Conservation (phyloP, 371 early-diverging fungal genomes). For the Quaeritorhiza haematococci region DNA sequence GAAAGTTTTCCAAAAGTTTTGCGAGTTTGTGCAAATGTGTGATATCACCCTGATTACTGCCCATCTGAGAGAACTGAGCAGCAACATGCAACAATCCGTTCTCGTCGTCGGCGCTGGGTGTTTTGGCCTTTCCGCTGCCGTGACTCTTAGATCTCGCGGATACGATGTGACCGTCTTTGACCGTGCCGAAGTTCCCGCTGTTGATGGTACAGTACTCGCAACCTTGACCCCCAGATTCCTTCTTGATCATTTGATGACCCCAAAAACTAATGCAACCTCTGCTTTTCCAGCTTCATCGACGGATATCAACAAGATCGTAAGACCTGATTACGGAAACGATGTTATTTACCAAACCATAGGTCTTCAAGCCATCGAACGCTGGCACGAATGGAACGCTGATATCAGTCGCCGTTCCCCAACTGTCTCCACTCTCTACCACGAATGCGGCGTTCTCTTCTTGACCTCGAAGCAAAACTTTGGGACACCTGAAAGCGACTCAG, state of each 20-base stretch:
- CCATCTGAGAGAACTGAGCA: too few species aligned
- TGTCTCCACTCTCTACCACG: conserved; percentile 36
- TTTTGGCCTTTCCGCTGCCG: conserved; percentile 48
- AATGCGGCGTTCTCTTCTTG: conserved; percentile 41
- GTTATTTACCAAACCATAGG: conserved; percentile 32
- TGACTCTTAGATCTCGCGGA: conserved; percentile 29
- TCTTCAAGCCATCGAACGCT: conserved; percentile 37
- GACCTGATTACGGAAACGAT: conserved; percentile 45
- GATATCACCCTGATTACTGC: too few species aligned
- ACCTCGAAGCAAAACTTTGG: conserved; percentile 24
- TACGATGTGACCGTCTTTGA: conserved; percentile 41
- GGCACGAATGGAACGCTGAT: conserved; percentile 52
- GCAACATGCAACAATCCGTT: too few species aligned
- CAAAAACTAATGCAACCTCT: not conserved
- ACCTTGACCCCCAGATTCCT: not conserved
- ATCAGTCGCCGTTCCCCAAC: conserved; percentile 14
- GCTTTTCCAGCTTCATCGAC: conserved; percentile 6
- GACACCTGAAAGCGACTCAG: conserved; percentile 25
- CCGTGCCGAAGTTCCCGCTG: conserved; percentile 35
- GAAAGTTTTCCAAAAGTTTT: too few species aligned
- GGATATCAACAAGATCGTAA: conserved; percentile 50
- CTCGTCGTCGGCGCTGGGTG: conserved; percentile 50
- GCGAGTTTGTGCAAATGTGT: too few species aligned
- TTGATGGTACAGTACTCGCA: conserved; percentile 29
- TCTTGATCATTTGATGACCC: too few species aligned